Base-by-base conservation (phyloP, 1,284 basidiomycete genomes). In the Exobasidium rhododendri region DNA sequence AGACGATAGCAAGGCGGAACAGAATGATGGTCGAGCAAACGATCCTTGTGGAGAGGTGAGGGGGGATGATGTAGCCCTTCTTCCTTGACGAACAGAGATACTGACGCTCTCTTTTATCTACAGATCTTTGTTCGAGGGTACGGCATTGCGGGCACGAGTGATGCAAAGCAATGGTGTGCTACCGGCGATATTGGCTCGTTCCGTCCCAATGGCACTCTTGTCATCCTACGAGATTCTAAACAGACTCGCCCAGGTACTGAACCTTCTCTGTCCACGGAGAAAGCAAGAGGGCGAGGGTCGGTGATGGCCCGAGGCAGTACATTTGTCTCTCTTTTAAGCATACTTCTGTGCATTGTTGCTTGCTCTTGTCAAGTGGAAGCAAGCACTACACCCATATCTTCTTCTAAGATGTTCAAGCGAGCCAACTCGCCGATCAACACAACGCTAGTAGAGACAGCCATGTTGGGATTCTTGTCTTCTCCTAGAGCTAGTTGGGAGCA, bases 401-500 rank as follows among this genome's bases (percentile, higher is more conserved):
- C 35, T 40, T 10, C 35, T 10, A 17, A 7, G 10, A 10, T 40
- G 17, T 40, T 10, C 17, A 14, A 26, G 24, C 13, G 46, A 47
- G 46, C 46, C 14, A 24, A 13, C 28, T 7, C 47, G 28, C 13
- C 47, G 14, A 28, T 50, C 3, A 78, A 79, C 61, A 66, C 46
- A 47, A 73, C 75, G 28, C 62, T 74, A 65, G 61, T 64, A 45
- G 46, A 74, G 31, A 44, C 65, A 52, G 72, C 74, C 10, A 65
- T 64, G 40, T 61, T 64, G 55, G 67, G 70, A 49, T 66, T 79
- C 61, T 53, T 74, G 20, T 59, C 64, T 3, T 61, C 67, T 7
- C 77, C 73, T 54, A 68, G 77, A 13, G 69, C 77, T 7, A 66
- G 72, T 1, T 79, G 77, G 77, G 77, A 77, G 57, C 75, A 79